Conservation (phyloP, 2,329 filamentous ascomycete species). For the Fusarium devonianum region DNA sequence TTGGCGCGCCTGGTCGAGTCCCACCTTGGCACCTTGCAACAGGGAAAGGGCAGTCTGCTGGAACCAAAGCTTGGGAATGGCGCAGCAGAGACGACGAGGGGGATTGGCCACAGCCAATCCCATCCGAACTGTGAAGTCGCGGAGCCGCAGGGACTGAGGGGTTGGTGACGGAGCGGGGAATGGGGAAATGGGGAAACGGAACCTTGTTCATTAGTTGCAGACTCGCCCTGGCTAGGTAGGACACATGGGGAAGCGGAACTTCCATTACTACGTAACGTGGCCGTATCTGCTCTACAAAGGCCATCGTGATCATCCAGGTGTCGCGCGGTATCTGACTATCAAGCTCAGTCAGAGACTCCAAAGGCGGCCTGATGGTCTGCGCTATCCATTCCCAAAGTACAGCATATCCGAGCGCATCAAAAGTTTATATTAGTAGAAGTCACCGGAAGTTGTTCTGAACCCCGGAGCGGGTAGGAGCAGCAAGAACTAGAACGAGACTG, state of each 20-base stretch:
- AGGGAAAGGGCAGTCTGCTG: too few species aligned
- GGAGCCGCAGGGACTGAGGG: constrained; percentile 21
- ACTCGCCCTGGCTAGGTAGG: constrained; percentile 23
- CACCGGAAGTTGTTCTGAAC: constrained; percentile 1
- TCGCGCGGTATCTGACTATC: not conserved
- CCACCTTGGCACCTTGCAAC: constrained; percentile 1
- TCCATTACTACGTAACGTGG: too few species aligned
- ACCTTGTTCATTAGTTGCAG: constrained; percentile 11
- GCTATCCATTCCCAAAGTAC: not conserved
- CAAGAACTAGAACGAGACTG: too few species aligned
- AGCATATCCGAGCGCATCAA: not conserved
- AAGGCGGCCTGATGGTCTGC: too few species aligned
- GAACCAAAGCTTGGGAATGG: constrained; percentile 6
- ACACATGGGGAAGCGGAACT: constrained; percentile 20
- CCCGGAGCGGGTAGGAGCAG: constrained; percentile 4
- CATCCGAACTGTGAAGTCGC: constrained; percentile 2
- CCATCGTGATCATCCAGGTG: not conserved
- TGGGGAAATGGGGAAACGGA: constrained; percentile 36
- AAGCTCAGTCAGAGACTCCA: too few species aligned
- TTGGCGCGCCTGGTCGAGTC: not conserved
- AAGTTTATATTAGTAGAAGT: not conserved
- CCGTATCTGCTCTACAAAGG: too few species aligned
- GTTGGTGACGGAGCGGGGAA: constrained; percentile 20
- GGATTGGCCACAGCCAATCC: constrained; percentile 10
- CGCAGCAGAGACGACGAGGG: constrained; percentile 4